phyloP scores from a whole-genome alignment of 129 eudicot genomes.

The Flaveria sonorensis region DNA sequence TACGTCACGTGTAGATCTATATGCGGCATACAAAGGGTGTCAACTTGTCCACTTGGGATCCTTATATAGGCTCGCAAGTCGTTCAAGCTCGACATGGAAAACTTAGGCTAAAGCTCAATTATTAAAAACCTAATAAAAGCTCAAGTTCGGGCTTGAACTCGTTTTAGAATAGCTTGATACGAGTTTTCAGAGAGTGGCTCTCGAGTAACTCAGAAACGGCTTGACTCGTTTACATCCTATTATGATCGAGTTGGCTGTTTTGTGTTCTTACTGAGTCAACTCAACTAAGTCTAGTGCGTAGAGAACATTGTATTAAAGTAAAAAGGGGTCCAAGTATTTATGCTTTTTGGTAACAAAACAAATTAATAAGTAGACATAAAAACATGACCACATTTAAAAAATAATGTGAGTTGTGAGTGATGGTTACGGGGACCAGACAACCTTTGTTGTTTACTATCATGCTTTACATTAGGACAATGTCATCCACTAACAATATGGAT shows the following conservation, averaged over 20 bases:
- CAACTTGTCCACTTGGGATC: no score
- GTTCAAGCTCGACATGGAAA: no score
- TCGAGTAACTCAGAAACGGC: no score
- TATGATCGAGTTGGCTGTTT: background rate
- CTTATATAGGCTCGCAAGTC: no score
- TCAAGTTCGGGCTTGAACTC: no score
- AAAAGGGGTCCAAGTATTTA: slow-evolving; percentile 34
- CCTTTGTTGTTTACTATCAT: slow-evolving; percentile 23
- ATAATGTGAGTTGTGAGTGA: slow-evolving; percentile 32
- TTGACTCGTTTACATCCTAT: no score
- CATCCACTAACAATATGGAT: slow-evolving; percentile 1
- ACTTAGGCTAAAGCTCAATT: no score
- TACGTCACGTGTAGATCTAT: no score
- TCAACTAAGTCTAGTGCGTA: background rate
- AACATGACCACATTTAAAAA: slow-evolving; percentile 14
- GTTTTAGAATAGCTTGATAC: no score
- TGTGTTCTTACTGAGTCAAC: slow-evolving; percentile 10
- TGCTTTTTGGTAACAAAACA: slow-evolving; percentile 27
- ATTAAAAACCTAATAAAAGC: no score
- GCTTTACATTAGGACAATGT: slow-evolving; percentile 29
- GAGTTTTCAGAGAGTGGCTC: no score
- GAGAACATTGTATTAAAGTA: slow-evolving; percentile 4
- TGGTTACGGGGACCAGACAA: slow-evolving; percentile 39
- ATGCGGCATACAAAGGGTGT: no score
- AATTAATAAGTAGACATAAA: background rate